Evolutionary conservation across 768 basidiomycete species (phyloP).

Genomic region (Leccinum fibrillosum): DNA sequence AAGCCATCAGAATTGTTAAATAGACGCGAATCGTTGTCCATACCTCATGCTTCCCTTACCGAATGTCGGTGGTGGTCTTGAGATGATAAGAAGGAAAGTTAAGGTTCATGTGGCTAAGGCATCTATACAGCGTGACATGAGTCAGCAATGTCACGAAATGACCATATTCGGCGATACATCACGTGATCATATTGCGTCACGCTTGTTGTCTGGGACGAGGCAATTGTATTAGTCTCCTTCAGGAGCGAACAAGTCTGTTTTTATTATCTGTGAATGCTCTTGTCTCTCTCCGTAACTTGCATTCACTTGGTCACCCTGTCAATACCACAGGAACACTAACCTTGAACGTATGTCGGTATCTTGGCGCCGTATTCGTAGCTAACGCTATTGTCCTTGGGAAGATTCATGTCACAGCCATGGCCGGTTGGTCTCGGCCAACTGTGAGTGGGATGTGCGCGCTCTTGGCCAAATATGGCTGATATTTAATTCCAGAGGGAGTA

Average conservation of each 20-base stretch:
- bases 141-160: slow-evolving; percentile 13
- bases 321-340: neutral
- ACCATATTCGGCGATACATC: neutral
- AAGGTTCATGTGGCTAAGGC: slow-evolving; percentile 31
- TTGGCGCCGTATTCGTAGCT: neutral
- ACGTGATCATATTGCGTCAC: slow-evolving; percentile 24
- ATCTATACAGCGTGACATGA: slow-evolving; percentile 37
- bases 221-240: neutral
- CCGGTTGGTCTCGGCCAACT: slow-evolving; percentile 7
- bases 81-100: slow-evolving; percentile 22
- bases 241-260: neutral
- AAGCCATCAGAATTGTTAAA: neutral
- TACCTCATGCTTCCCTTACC: slow-evolving; percentile 20
- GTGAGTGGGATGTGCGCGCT: slow-evolving; percentile 16
- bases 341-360: slow-evolving; percentile 4
- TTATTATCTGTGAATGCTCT: slow-evolving; percentile 8
- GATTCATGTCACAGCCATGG: slow-evolving; percentile 28
- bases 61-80: slow-evolving; percentile 9
- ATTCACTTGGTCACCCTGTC: neutral
- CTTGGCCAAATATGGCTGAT: slow-evolving; percentile 1
- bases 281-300: neutral
- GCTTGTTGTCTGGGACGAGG: slow-evolving; percentile 13
- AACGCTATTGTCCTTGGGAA: slow-evolving; percentile 6
- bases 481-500: slow-evolving; percentile 4
- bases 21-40: neutral